Conservation (phyloP, 208 protist genomes). For the Crithidia sp. region DNA sequence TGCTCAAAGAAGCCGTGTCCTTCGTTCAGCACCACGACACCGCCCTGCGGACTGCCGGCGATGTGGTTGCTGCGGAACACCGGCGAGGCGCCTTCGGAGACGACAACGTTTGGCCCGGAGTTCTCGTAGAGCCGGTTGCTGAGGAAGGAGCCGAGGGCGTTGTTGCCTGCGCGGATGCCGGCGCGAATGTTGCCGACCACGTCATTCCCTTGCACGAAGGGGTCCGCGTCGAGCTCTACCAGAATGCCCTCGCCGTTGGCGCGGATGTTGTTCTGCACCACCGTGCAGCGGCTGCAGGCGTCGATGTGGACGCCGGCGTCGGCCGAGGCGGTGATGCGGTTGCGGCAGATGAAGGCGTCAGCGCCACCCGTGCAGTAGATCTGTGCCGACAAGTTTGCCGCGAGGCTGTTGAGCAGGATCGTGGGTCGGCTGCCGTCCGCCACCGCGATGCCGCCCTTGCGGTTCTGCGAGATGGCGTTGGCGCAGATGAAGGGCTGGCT, state of each 20-base stretch:
- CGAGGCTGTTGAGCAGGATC: constrained; percentile 67
- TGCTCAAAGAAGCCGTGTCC: constrained; percentile 70
- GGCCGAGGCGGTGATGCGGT: constrained; percentile 44
- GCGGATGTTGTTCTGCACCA: constrained; percentile 57
- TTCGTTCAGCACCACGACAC: constrained; percentile 70
- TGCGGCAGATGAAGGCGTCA: constrained; percentile 71
- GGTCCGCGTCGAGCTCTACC: constrained; percentile 83
- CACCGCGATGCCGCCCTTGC: constrained; percentile 46
- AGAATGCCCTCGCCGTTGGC: constrained; percentile 73
- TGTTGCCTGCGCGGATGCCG: constrained; percentile 68
- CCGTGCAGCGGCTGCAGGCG: constrained; percentile 62
- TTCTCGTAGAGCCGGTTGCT: constrained; percentile 67
- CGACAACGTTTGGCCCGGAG: constrained; percentile 56
- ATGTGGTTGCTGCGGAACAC: constrained; percentile 80
- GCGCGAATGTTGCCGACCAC: constrained; percentile 46
- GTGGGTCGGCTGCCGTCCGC: constrained; percentile 49
- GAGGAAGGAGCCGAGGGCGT: constrained; percentile 77
- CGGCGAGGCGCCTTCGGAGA: constrained; percentile 68
- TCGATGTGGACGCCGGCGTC: constrained; percentile 62
- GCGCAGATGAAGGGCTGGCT: constrained; percentile 64
- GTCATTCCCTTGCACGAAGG: constrained; percentile 65
- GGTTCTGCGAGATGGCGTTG: constrained; percentile 70
- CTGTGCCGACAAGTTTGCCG: constrained; percentile 56
- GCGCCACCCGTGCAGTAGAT: constrained; percentile 51
- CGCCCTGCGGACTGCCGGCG: constrained; percentile 49